Percentiles rank a stretch among this genome's conserved stretches.
Conservation (phyloP, 495 filamentous ascomycete species). For the Cercophora sp. region DNA sequence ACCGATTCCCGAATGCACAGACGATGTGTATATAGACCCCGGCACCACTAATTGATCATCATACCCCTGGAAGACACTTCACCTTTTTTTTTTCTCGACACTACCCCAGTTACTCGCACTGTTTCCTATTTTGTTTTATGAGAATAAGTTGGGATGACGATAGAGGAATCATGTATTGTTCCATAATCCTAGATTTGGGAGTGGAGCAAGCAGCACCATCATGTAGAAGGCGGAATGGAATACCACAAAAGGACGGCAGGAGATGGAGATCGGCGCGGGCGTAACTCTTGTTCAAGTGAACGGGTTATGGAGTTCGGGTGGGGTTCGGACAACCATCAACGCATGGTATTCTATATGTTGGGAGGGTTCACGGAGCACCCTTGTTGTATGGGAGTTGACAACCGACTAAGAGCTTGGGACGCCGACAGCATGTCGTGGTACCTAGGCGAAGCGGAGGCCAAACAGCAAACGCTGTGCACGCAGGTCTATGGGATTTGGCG, state of each 20-base stretch:
- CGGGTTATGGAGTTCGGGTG: constrained; percentile 18
- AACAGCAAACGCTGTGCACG: too few relatives aligned
- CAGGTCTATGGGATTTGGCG: too few relatives aligned
- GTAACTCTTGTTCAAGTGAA: constrained; percentile 25
- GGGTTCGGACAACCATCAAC: too few relatives aligned
- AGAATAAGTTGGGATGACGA: constrained; percentile 21
- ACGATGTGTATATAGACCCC: constrained; percentile 33
- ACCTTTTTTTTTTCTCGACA: too few relatives aligned
- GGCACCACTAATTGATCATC: constrained; percentile 22
- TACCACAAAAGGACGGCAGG: constrained; percentile 11
- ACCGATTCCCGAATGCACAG: constrained; percentile 28
- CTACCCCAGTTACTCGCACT: constrained; percentile 22
- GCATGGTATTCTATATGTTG: too few relatives aligned
- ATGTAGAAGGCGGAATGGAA: constrained; percentile 26
- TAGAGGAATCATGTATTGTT: constrained; percentile 32
- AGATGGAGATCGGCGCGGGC: constrained; percentile 13
- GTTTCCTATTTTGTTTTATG: constrained; percentile 17
- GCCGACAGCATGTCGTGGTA: too few relatives aligned
- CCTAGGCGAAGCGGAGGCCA: too few relatives aligned
- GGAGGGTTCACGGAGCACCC: too few relatives aligned
- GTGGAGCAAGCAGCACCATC: constrained; percentile 27
- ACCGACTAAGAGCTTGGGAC: too few relatives aligned
- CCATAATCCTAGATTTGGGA: constrained; percentile 22
- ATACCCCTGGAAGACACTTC: constrained; percentile 22
- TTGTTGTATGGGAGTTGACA: too few relatives aligned